Base-by-base conservation (phyloP, 192 early-diverging fungal genomes). In the Podila verticillata region DNA sequence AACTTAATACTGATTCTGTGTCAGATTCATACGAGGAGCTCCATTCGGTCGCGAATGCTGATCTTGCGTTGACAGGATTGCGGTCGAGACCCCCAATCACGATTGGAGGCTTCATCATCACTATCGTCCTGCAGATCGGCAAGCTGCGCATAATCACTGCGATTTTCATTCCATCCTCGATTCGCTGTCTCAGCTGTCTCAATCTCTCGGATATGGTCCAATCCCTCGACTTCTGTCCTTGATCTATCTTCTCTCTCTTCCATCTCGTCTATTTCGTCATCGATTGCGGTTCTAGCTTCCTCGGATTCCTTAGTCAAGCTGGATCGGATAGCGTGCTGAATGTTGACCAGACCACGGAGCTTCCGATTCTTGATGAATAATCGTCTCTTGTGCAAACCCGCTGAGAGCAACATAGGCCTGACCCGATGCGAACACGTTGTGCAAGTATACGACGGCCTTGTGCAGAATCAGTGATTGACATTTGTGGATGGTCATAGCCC, bases 331-430 rank as follows among this genome's bases (percentile, higher is more conserved):
- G 65, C 65, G 20, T 66, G 54, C 29, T 57, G 32, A 0, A 66
- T 51, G 7, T 49, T 66, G 2, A 44, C 0, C 44, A 66, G 65
- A 30, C 65, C 65, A 19, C n/a, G 29, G 13, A 30, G 2, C 8
- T 1, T 12, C 49, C 49, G 57, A 30, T 57, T 17, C 19, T 60
- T 0, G 24, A 68, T 68, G 57, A 59, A 68, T 13, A 68, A 48
- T 68, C 66, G 6, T 60, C 0, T 13, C 54, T 48, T 26, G 57
- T 17, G 36, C 66, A 54, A 32, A 67, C 66, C 22, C 36, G 6
- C 66, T 67, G 35, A 67, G 29, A 26, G 66, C 66, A 31, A 67
- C 67, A 20, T 68, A 68, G n/a, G 67, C 58, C 29, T 68, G 67
- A 5, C 67, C 67, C 6, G 57, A 60, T 2, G 39, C 36, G 20